Conservation (phyloP, 306 rosid species). For the Begonia peltatifolia region DNA sequence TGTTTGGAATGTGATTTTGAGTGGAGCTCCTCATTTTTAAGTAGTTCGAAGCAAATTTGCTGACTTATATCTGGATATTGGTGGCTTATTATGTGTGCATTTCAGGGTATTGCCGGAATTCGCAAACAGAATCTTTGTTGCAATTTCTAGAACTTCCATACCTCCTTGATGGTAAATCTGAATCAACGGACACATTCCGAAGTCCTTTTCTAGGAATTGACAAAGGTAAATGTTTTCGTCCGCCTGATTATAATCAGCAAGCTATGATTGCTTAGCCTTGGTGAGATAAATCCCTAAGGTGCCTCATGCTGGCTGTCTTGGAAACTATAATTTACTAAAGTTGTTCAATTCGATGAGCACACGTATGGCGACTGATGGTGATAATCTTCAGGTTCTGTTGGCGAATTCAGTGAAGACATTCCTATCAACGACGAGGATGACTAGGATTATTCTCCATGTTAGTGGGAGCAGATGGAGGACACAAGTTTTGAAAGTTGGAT, state of each 20-base stretch:
- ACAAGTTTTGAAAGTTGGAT: no score
- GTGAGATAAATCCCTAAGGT: neutral
- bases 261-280: no score
- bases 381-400: constrained; percentile 8
- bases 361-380: constrained; percentile 1
- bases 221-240: constrained; percentile 31
- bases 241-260: neutral
- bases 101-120: constrained; percentile 49
- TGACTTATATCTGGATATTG: neutral
- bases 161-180: constrained; percentile 54
- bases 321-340: neutral
- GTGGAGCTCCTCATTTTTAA: neutral
- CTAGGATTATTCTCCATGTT: no score
- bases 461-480: no score
- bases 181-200: constrained; percentile 20
- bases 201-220: constrained; percentile 27
- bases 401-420: constrained; percentile 43
- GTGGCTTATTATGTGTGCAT: neutral
- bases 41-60: neutral
- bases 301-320: neutral
- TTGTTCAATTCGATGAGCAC: neutral
- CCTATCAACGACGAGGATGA: constrained; percentile 68
- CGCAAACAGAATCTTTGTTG: constrained; percentile 78
- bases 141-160: constrained; percentile 77
- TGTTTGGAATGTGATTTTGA: no score